Evolutionary conservation across 2,329 filamentous ascomycete species (phyloP), one percentile per base, ranked within the genome.

Genomic region (Cladosporium sp.): DNA sequence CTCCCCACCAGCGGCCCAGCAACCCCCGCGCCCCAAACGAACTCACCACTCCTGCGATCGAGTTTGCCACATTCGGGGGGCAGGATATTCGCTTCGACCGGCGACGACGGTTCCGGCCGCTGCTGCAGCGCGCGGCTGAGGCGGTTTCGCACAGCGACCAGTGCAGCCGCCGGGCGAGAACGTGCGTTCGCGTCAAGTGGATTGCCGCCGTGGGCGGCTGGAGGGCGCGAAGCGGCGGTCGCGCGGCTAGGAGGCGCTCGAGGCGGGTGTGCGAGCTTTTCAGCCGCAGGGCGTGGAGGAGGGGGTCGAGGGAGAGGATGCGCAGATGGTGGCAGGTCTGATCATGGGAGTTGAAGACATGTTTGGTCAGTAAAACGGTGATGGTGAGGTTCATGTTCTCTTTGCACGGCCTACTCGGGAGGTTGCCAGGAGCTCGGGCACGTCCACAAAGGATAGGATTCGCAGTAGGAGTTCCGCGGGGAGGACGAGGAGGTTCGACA

Each of bases 321-420:
- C 84, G 82, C 45, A 89, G 74, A 53, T 77, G 77, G 62, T 79
- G 84, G 54, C 75, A 84, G 34, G 78, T 79, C 83, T 85, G n/a
- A n/a, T n/a, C n/a, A 63, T 49, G 13, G 4, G 32, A 27, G 4
- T 27, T 27, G 4, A 4, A 4, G 5, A 27, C 22, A n/a, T 36
- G 37, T 11, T 42, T 17, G 15, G 43, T 40, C 17, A 47, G 43
- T 24, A 32, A n/a, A 36, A 17, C n/a, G 32, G 22, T 27, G 22
- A 9, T 4, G 22, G 22, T 5, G 22, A 9, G 9, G 22, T 27
- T 5, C 9, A 27, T 4, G 9, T 32, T 34, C 13, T 43, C n/a
- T 3, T 5, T 17, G 15, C 36, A 24, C 32, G 50, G 51, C 64
- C 51, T 62, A 72, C 70, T 53, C 73, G 68, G 29, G 71, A 70